These are phyloP conservation scores for Plasmodium blacklocki DNA, from an alignment of 169 alveolate species.

Conservation along the genomic window DNA sequence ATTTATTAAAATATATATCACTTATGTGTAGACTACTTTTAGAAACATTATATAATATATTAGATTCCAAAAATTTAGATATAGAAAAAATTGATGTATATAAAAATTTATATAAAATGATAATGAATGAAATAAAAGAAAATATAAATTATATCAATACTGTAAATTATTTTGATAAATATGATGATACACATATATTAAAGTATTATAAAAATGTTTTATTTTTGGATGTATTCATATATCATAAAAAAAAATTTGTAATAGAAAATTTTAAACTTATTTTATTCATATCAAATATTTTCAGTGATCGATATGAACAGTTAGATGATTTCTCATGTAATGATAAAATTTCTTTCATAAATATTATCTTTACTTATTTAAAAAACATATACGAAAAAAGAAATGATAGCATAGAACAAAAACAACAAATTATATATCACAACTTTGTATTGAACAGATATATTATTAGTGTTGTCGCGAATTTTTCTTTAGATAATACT, in stretches of 20 bases:
- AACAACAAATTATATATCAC: conserved; percentile 61
- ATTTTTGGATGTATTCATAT: conserved; percentile 60
- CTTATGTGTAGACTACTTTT: conserved; percentile 40
- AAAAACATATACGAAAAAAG: conserved; percentile 42
- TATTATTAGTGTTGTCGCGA: conserved; percentile 67
- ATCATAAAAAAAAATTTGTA: conserved; percentile 42
- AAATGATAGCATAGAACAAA: conserved; percentile 37
- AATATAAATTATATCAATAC: conserved; percentile 48
- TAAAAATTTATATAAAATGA: conserved; percentile 41
- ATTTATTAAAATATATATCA: conserved; percentile 60
- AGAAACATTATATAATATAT: conserved; percentile 61
- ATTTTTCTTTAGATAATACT: conserved; percentile 28
- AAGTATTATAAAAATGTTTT: conserved; percentile 36
- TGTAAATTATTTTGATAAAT: conserved; percentile 57
- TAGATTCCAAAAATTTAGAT: conserved; percentile 59
- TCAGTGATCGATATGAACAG: conserved; percentile 66
- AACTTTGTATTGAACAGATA: conserved; percentile 68
- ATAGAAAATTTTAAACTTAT: conserved; percentile 68
- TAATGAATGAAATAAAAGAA: conserved; percentile 37
- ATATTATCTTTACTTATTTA: conserved; percentile 37
- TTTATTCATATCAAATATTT: conserved; percentile 71
- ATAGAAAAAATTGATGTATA: conserved; percentile 29
- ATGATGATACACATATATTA: conserved; percentile 22
- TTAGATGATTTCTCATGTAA: conserved; percentile 38
- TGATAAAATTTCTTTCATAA: conserved; percentile 61